Base-by-base conservation (phyloP, 192 early-diverging fungal genomes). In the Oehlia diaphana region DNA sequence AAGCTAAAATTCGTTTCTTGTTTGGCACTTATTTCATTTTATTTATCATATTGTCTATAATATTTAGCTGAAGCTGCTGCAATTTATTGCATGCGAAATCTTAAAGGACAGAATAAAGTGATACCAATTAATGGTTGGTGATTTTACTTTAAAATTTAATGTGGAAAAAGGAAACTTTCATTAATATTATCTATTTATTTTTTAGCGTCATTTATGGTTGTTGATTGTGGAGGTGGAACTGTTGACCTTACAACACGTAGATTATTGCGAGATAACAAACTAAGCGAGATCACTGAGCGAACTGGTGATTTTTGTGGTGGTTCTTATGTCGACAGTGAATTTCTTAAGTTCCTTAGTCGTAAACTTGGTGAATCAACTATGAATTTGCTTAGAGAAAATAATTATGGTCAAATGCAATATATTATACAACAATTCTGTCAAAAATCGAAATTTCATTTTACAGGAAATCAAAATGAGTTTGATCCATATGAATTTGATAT, bases 251-350 rank as follows among this genome's bases (percentile, higher is more conserved):
- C 26, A 31, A 74, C 21, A 6, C 26, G 19, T 50, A 50, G 37
- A 74, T 9, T 74, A 12, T 14, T 16, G 2, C 0, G 14, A 16
- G 14, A 61, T 16, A 8, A 35, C 2, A 72, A 80, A 21, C 67
- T 87, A 4, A 83, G 83, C 39, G 88, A 89, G 71, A 76, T 86
- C 37, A 87, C 87, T 28, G 82, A 84, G 50, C 84, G 87, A 9
- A 80, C 79, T 14, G 85, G 87, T 21, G 82, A 81, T 28, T 84
- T 80, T 21, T 89, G 86, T 26, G 88, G 88, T 1, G 81, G 80
- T 3, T 75, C 84, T 69, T 87, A 88, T 80, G 62, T 89, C 7
- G 88, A 89, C 75, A 53, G 83, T 39, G 53, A 74, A 62, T 74
- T 74, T 61, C 10, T 74, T 58, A 28, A 26, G 9, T 74, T 33